phyloP scores from a whole-genome alignment of 352 stramenopile genomes.

The Thraustochytrium sp. region DNA sequence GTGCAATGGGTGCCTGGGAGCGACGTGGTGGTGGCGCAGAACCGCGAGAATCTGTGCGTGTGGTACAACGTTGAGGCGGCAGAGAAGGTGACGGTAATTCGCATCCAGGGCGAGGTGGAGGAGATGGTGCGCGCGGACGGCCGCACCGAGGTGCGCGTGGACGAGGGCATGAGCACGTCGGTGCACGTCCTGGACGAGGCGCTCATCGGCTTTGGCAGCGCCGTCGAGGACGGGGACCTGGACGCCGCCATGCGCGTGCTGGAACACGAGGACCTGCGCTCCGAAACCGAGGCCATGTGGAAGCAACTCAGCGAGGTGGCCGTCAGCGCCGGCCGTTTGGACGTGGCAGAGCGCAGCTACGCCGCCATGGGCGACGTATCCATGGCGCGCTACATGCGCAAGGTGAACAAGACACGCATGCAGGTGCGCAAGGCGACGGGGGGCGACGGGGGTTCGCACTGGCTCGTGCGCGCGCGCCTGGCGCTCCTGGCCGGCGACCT shows the following conservation, averaged over 20 bases:
- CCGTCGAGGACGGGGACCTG: slow-evolving; percentile 82
- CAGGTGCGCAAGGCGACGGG: slow-evolving; percentile 67
- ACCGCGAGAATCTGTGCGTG: slow-evolving; percentile 77
- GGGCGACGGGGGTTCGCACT: slow-evolving; percentile 66
- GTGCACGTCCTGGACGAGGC: slow-evolving; percentile 86
- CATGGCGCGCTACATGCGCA: slow-evolving; percentile 73
- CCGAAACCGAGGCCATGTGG: slow-evolving; percentile 88
- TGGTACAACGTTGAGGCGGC: slow-evolving; percentile 91
- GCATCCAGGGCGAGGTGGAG: slow-evolving; percentile 84
- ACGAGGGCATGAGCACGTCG: slow-evolving; percentile 85
- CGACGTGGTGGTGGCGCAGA: slow-evolving; percentile 89
- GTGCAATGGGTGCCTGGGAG: slow-evolving; percentile 91
- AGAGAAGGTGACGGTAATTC: slow-evolving; percentile 78
- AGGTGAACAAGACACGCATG: slow-evolving; percentile 79
- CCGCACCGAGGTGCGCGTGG: slow-evolving; percentile 85
- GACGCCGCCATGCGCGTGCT: slow-evolving; percentile 83
- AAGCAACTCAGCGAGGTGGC: slow-evolving; percentile 75
- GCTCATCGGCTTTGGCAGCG: slow-evolving; percentile 85
- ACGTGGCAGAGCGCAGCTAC: slow-evolving; percentile 72
- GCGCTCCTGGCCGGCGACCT: slow-evolving; percentile 81
- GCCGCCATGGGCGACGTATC: slow-evolving; percentile 81
- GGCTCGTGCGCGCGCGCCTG: slow-evolving; percentile 71
- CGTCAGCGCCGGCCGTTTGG: slow-evolving; percentile 73
- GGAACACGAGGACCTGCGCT: slow-evolving; percentile 70
- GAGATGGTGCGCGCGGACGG: slow-evolving; percentile 85